Evolutionary conservation across 179 eudicot species (phyloP).

Genomic region (Beta corolliflora): DNA sequence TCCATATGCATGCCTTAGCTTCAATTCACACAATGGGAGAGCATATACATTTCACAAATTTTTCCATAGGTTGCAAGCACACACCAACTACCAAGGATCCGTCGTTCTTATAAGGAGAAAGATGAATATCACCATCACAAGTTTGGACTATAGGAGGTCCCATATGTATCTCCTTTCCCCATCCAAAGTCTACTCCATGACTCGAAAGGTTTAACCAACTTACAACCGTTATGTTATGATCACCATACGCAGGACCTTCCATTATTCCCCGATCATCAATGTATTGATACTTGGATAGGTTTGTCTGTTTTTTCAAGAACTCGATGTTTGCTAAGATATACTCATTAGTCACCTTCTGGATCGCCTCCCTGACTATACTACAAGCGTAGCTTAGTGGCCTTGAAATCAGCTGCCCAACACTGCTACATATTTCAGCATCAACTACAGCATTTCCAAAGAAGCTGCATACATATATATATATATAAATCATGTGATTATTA

Average conservation of each 20-base stretch:
- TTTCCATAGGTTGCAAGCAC: slow-evolving; percentile 26
- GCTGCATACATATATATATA: not conserved
- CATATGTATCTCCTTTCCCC: slow-evolving; percentile 37
- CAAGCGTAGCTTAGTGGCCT: slow-evolving; percentile 27
- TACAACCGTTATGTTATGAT: slow-evolving; percentile 24
- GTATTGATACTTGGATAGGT: slow-evolving; percentile 9
- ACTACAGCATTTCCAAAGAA: slow-evolving; percentile 42
- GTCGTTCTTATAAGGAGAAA: slow-evolving; percentile 22
- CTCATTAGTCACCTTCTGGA: slow-evolving; percentile 23
- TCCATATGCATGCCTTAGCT: not conserved
- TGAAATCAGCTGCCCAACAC: slow-evolving; percentile 18
- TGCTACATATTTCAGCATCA: not conserved
- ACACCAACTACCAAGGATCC: slow-evolving; percentile 26
- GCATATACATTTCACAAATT: slow-evolving; percentile 1
- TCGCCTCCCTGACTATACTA: slow-evolving; percentile 19
- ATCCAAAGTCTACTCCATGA: slow-evolving; percentile 36
- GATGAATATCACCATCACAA: slow-evolving; percentile 24
- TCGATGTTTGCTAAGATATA: slow-evolving; percentile 22
- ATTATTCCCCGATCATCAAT: slow-evolving; percentile 6
- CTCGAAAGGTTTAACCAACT: slow-evolving; percentile 31
- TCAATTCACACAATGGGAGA: not conserved
- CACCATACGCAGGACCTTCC: slow-evolving; percentile 13
- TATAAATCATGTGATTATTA: not conserved
- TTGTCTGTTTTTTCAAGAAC: slow-evolving; percentile 12
- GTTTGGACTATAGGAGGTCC: slow-evolving; percentile 24